Evolutionary conservation across 1,139 yeast genomes (phyloP), one percentile per base, ranked within the genome.

Genomic region (Scheffersomyces illinoinensis): DNA sequence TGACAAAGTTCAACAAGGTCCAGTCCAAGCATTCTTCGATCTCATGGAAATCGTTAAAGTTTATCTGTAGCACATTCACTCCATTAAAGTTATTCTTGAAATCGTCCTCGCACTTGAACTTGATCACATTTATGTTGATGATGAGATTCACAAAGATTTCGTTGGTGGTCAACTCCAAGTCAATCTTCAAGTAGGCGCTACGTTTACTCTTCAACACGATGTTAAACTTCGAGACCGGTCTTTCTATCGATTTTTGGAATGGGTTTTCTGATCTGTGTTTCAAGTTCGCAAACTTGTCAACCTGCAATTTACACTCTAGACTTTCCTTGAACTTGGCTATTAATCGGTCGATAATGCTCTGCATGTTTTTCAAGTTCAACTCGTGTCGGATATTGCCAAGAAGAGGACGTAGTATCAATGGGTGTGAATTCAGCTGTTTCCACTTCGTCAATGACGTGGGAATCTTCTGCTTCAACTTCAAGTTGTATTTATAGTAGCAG

Each of bases 331-430:
- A 63, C 49, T 67, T 62, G 5, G 63, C 59, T 4, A 69, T 59
- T 6, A 71, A 61, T 43, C 79, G 73, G 8, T 78, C 74, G 23
- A 88, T 66, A 3, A 86, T 75, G 49, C 76, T 74, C 17, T 73
- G 64, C 61, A 87, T 74, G 49, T 82, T 75, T 50, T 73, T 71
- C 49, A 87, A 70, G 53, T 83, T 77, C 56, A 81, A 73, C 63
- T 87, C 87, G 66, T 90, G 96, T 58, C 86, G 84, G 58, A 88
- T 81, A 64, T 87, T 89, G 2, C 93, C 92, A 43, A 90, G 77
- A 50, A 90, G 71, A 0, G 96, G 95, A 54, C 91, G 75, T 55
- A 89, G 74, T 26, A 89, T 78, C 57, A 85, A 72, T 1, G 87
- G 84, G 56, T 78, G 85, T 51, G 80, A 77, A 57, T 81, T 76